Percentiles rank a stretch among this genome's conserved stretches.
These are phyloP conservation scores for thale cress (Arabidopsis thaliana) DNA, from an alignment of 345 rosid genomes.

Conservation along the genomic window DNA sequence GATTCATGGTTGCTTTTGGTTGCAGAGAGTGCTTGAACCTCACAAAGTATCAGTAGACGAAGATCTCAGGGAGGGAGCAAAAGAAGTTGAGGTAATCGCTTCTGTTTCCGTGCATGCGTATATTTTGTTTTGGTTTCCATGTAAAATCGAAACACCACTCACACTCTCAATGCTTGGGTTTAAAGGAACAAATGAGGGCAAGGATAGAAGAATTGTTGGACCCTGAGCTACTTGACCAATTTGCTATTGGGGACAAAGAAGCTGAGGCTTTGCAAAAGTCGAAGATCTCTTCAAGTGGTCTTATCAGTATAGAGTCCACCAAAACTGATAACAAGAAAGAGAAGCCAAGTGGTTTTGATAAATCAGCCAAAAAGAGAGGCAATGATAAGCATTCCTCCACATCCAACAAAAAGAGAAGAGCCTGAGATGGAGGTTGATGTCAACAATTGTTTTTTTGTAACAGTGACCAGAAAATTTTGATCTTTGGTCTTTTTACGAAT, in stretches of 20 bases:
- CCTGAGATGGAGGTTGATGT: slow-evolving; percentile 24
- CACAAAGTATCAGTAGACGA: slow-evolving; percentile 82
- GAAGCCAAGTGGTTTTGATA: slow-evolving; percentile 52
- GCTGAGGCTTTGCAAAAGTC: slow-evolving; percentile 71
- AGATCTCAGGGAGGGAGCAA: slow-evolving; percentile 85
- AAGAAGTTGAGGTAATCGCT: slow-evolving; percentile 72
- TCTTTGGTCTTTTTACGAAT: background rate
- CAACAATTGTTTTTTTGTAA: slow-evolving; percentile 12
- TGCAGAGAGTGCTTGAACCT: slow-evolving; percentile 76
- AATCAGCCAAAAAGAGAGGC: slow-evolving; percentile 61
- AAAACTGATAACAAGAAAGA: slow-evolving; percentile 42
- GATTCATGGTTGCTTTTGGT: slow-evolving; percentile 28
- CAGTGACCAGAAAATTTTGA: background rate
- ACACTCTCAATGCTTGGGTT: slow-evolving; percentile 1
- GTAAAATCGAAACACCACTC: background rate
- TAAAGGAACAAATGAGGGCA: slow-evolving; percentile 71
- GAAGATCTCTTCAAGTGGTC: slow-evolving; percentile 62
- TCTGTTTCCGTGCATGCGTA: background rate
- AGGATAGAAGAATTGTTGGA: slow-evolving; percentile 62
- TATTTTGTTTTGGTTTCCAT: slow-evolving; percentile 10
- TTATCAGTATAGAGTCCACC: slow-evolving; percentile 66
- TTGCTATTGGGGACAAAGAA: slow-evolving; percentile 65
- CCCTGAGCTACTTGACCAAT: slow-evolving; percentile 71
- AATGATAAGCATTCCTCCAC: slow-evolving; percentile 52
- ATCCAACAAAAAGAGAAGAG: slow-evolving; percentile 65